These are phyloP conservation scores for Cyphellophora attinorum DNA, from an alignment of 2,329 filamentous ascomycete genomes.

Conservation along the genomic window DNA sequence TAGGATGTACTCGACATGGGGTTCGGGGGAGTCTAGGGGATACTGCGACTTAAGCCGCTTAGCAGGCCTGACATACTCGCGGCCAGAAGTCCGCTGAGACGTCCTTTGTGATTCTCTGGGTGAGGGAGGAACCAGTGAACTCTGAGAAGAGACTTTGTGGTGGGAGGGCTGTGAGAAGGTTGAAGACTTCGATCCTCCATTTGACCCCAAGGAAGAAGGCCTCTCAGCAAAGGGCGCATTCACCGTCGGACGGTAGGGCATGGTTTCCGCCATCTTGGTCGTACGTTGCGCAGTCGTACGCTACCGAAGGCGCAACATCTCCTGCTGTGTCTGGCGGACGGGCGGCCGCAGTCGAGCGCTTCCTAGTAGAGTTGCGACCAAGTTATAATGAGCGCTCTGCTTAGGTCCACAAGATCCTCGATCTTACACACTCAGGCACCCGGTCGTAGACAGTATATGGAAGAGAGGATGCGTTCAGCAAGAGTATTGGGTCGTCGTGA, in stretches of 20 bases:
- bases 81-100: conserved; percentile 26
- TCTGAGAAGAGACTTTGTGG: conserved; percentile 47
- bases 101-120: conserved; percentile 36
- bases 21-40: conserved; percentile 63
- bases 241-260: not conserved
- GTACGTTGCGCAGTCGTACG: too few relatives aligned
- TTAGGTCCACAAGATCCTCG: too few relatives aligned
- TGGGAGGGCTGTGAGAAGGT: conserved; percentile 14
- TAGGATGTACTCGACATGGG: conserved; percentile 97
- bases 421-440: too few relatives aligned
- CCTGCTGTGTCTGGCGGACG: too few relatives aligned
- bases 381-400: too few relatives aligned
- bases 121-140: conserved; percentile 42
- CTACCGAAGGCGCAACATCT: too few relatives aligned
- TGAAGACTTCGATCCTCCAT: conserved; percentile 38
- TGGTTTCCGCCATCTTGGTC: not conserved
- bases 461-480: too few relatives aligned
- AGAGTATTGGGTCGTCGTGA: too few relatives aligned
- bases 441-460: too few relatives aligned
- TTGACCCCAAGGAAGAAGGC: conserved; percentile 34
- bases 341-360: too few relatives aligned
- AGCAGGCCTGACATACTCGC: conserved; percentile 17
- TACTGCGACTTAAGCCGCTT: conserved; percentile 64
- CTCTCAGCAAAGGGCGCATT: not conserved
- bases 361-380: too few relatives aligned